Base-by-base conservation (phyloP, 2,329 filamentous ascomycete genomes). In the Aspergillus ustus region DNA sequence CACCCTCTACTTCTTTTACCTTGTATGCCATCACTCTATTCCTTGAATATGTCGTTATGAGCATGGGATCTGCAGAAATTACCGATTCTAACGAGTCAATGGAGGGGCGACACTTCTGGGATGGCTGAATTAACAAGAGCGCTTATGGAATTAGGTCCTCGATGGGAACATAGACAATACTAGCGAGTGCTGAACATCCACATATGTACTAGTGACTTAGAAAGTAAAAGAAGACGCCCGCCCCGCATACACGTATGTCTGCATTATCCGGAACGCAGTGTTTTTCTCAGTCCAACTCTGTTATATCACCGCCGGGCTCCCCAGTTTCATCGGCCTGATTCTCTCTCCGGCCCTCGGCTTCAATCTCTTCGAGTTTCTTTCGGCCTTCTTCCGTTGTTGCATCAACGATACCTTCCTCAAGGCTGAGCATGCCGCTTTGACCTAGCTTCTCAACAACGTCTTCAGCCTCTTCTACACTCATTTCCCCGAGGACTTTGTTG, bases 361-460 rank as follows among this genome's bases (percentile, higher is more conserved):
- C 89, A 63, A 96, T 85, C 67, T 93, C 87, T 79, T 91, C 89
- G 69, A 94, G 83, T 73, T 89, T 88, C 75, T 89, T 86, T 81
- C 89, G 85, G 3, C 93, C 93, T 74, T 95, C 89, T 73, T 93
- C 89, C 2, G 94, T 96, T 50, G 93, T 99, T 1, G 93, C 92
- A 79, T 99, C 95, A 68, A 99, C 96, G 55, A 99, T 92, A 53
- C 96, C 89, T 73, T 97, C 89, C 75, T 98, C 93, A 54, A 99
- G 77, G 75, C 91, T 97, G 67, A 99, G 79, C 82, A 97, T 94
- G 43, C 91, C 92, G 17, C 92, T 92, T 80, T 95, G 85, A 31
- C 92, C 87, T 63, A 97, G 80, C 73, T 93, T 86, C 69, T 88
- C 90, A 19, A 97, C 91, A 52, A 96, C 81, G 69, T 92, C 89